Evolutionary conservation across 805 yeast species (phyloP), one percentile per base, ranked within the genome.

Genomic region (Torulaspora microellipsoides): DNA sequence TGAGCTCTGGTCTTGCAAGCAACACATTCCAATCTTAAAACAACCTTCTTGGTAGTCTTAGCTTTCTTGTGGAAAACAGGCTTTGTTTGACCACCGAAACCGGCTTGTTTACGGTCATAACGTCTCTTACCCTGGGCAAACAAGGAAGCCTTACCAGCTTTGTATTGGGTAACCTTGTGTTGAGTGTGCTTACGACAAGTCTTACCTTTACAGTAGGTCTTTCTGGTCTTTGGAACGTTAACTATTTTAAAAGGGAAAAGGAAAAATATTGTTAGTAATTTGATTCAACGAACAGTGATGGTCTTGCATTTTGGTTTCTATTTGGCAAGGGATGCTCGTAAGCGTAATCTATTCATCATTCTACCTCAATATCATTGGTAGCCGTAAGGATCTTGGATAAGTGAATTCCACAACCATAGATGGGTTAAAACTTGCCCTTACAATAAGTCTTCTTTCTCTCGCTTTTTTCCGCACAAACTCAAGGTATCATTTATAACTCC

Each of bases 81-180:
- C 83, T 89, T 93, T 78, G 99, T 93, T 81, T 93, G 99, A 87
- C 99, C 99, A 87, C 99, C 99, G 80, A 82, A 93, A 89, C 99
- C 99, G 68, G 85, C 73, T 81, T 93, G 99, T 79, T 93, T 93
- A 80, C 99, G 96, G 91, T 93, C 99, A 81, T 93, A 93, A 83
- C 99, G 90, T 83, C 99, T 89, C 91, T 95, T 93, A 85, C 99
- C 99, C 81, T 93, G 98, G 66, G 98, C 96, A 72, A 82, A 89
- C 68, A 90, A 83, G 59, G 98, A 91, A 73, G 99, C 98, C 82
- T 93, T 93, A 80, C 99, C 99, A 73, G 98, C 96, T 78, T 93
- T 93, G 95, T 93, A 93, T 82, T 93, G 99, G 76, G 99, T 91
- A 71, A 93, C 99, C 83, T 91, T 93, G 95, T 93, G 99, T 79